A percentile compares a stretch with the other conserved stretches of the same genome.
Conservation (phyloP, 768 basidiomycete species). For the Boletus edulis region DNA sequence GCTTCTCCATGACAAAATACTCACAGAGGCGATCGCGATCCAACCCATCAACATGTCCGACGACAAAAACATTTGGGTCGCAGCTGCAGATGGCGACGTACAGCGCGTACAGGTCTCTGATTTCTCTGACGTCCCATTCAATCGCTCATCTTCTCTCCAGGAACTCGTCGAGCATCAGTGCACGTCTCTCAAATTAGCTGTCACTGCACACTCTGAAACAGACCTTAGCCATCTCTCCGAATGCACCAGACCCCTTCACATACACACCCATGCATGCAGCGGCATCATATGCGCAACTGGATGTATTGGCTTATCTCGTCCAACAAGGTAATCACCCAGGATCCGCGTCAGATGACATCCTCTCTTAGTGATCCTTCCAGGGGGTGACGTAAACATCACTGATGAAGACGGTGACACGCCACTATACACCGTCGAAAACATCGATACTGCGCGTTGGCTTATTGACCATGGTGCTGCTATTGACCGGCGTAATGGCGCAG, state of each 20-base stretch:
- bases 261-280: slow-evolving; percentile 95
- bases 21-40: slow-evolving; percentile 9
- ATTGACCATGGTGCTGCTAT: slow-evolving; percentile 73
- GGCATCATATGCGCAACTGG: slow-evolving; percentile 83
- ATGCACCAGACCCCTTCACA: slow-evolving; percentile 65
- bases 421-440: slow-evolving; percentile 82
- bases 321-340: slow-evolving; percentile 48
- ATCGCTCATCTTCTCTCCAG: slow-evolving; percentile 31
- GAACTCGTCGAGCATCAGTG: slow-evolving; percentile 58
- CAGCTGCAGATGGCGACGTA: slow-evolving; percentile 87
- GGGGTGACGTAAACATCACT: slow-evolving; percentile 83
- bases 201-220: slow-evolving; percentile 28
- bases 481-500: slow-evolving; percentile 63
- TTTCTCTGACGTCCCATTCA: not conserved
- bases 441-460: slow-evolving; percentile 75
- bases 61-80: slow-evolving; percentile 84
- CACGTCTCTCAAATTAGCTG: slow-evolving; percentile 36
- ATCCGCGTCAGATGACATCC: not conserved
- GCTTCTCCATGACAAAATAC: slow-evolving; percentile 18
- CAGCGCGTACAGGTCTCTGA: slow-evolving; percentile 61
- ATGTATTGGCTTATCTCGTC: slow-evolving; percentile 76
- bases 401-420: slow-evolving; percentile 92
- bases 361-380: slow-evolving; percentile 33
- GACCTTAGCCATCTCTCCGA: slow-evolving; percentile 59
- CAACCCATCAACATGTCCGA: slow-evolving; percentile 28